Evolutionary conservation across 1,284 basidiomycete species (phyloP), one percentile per base, ranked within the genome.

Genomic region (Puccinia polysora): DNA sequence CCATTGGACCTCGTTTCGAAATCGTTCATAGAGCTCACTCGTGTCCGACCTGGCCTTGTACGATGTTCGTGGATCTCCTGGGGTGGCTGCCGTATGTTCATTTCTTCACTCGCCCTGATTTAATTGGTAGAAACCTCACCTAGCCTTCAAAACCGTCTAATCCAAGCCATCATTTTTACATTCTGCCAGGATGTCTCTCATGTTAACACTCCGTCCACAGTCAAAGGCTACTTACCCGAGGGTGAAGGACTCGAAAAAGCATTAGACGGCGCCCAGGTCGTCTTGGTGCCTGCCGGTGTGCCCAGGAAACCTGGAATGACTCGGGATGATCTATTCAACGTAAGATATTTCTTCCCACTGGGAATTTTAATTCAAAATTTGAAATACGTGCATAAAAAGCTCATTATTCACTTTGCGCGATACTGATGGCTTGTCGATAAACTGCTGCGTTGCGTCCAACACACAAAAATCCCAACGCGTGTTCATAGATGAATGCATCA

Each of bases 401-500:
- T n/a, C n/a, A n/a, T n/a, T n/a, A n/a, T n/a, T n/a, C n/a, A n/a
- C n/a, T n/a, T n/a, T n/a, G n/a, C n/a, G n/a, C n/a, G n/a, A n/a
- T n/a, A n/a, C n/a, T n/a, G n/a, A n/a, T n/a, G n/a, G n/a, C n/a
- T n/a, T n/a, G n/a, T n/a, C n/a, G n/a, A n/a, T n/a, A n/a, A n/a
- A n/a, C n/a, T n/a, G n/a, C n/a, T n/a, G n/a, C n/a, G n/a, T n/a
- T n/a, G n/a, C n/a, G n/a, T n/a, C n/a, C n/a, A n/a, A n/a, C n/a
- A n/a, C n/a, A n/a, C n/a, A n/a, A n/a, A n/a, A n/a, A n/a, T n/a
- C n/a, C n/a, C n/a, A n/a, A n/a, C n/a, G n/a, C n/a, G n/a, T n/a
- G n/a, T n/a, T n/a, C n/a, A n/a, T n/a, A 92, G 89, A 94, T 93
- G 85, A 99, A 99, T 82, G 96, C 92, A 75, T 91, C 91, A 68